phyloP scores from a whole-genome alignment of 805 yeast species.

The Saccharomyces paradoxus region DNA sequence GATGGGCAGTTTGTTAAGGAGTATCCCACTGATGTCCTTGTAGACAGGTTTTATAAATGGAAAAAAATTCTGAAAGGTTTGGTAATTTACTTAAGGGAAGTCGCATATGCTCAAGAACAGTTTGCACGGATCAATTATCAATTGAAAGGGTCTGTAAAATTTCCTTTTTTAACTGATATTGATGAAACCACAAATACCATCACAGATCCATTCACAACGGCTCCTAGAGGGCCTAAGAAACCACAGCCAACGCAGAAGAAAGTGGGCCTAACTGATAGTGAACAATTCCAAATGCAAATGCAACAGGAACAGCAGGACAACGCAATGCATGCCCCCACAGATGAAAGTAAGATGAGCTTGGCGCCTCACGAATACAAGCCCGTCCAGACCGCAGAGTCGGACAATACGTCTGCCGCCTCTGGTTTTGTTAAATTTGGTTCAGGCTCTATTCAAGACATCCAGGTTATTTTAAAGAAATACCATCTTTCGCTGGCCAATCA shows the following conservation, averaged over 20 bases:
- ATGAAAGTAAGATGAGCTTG: slow-evolving; percentile 4
- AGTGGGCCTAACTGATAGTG: background rate
- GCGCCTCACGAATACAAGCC: slow-evolving; percentile 8
- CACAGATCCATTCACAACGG: slow-evolving; percentile 44
- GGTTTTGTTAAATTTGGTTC: slow-evolving; percentile 67
- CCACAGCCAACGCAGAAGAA: slow-evolving; percentile 21
- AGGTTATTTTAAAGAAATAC: slow-evolving; percentile 57
- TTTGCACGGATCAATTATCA: slow-evolving; percentile 57
- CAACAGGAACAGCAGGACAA: slow-evolving; percentile 3
- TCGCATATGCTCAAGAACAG: slow-evolving; percentile 74
- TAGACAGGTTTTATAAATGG: slow-evolving; percentile 76
- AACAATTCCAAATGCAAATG: slow-evolving; percentile 1
- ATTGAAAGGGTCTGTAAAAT: slow-evolving; percentile 59
- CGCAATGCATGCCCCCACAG: background rate
- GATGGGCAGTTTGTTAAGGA: slow-evolving; percentile 25
- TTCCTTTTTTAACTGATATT: slow-evolving; percentile 31
- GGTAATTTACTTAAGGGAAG: slow-evolving; percentile 62
- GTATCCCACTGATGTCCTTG: slow-evolving; percentile 72
- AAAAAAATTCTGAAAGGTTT: slow-evolving; percentile 64
- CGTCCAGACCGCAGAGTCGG: slow-evolving; percentile 8
- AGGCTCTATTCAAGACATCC: slow-evolving; percentile 72
- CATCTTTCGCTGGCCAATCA: slow-evolving; percentile 49
- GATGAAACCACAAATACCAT: slow-evolving; percentile 31
- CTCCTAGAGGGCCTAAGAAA: slow-evolving; percentile 29
- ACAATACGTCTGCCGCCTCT: slow-evolving; percentile 25